Base-by-base conservation (phyloP, 257 asterid species). In the Jacaranda mimosifolia region DNA sequence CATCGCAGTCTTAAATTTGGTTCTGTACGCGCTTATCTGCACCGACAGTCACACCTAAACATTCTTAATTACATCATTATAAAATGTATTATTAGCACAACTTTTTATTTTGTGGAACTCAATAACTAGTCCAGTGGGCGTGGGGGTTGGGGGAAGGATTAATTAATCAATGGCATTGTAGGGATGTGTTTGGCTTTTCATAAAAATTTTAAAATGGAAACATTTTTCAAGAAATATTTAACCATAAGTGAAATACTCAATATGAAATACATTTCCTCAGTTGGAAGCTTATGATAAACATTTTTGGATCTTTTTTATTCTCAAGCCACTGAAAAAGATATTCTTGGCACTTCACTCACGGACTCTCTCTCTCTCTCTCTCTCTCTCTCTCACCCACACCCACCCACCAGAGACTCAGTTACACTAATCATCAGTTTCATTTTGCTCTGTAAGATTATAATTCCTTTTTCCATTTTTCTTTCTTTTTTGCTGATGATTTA, bases 371-470 rank as follows among this genome's bases (percentile, higher is more conserved):
- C 80, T 26, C 52, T 8, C 73, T 18, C 77, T 38, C 73, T 64
- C 78, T 72, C 78, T 53, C 80, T 17, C 74, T 0, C 80, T 18
- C 79, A 17, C 73, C 4, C 71, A 4, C 73, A 18, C 63, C 1
- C 53, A 6, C 39, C 10, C 79, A 39, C 39, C 63, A 63, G 17
- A 39, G 5, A 36, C 51, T n/a, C 72, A 32, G 39, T 38, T 46
- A 43, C 72, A 77, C 57, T 56, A 51, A 67, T 26, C 77, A 38
- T 38, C 82, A 42, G 67, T 14, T 55, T 40, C 63, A 21, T 39
- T 64, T 63, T 53, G 15, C 72, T 66, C 73, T 70, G 85, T 86
- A 68, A 86, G 84, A 17, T 59, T 46, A 9, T 48, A 48, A 9
- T 12, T 12, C 3, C 14, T 9, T 9, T 48, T 12, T 11, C 51